Conservation (phyloP, 495 filamentous ascomycete species). For the Cryomyces antarcticus region DNA sequence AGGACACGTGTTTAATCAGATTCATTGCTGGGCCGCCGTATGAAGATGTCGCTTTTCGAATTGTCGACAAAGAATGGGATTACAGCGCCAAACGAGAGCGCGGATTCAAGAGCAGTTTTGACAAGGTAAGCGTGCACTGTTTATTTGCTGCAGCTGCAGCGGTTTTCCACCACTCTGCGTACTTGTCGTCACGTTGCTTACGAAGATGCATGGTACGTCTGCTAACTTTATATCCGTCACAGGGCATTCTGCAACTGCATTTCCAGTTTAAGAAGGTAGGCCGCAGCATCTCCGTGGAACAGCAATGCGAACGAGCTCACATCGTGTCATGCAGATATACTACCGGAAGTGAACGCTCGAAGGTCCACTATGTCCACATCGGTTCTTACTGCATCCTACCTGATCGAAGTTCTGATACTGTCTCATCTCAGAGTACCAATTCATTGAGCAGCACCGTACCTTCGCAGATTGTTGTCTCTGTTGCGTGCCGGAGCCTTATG, state of each 20-base stretch:
- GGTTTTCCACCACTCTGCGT: too few relatives aligned
- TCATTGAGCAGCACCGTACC: too few relatives aligned
- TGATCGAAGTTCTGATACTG: too few relatives aligned
- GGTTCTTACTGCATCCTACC: too few relatives aligned
- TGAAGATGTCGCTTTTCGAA: slow-evolving; percentile 90
- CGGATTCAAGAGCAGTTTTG: slow-evolving; percentile 90
- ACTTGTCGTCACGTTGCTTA: background rate
- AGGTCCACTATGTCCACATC: too few relatives aligned
- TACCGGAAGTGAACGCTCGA: slow-evolving; percentile 4
- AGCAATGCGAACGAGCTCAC: too few relatives aligned
- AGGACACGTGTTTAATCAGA: slow-evolving; percentile 90
- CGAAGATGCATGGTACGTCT: background rate
- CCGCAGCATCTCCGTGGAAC: background rate
- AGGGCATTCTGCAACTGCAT: slow-evolving; percentile 93
- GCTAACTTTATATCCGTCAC: background rate
- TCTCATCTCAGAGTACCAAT: too few relatives aligned
- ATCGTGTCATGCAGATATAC: slow-evolving; percentile 1
- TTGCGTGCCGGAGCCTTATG: too few relatives aligned
- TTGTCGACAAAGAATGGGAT: slow-evolving; percentile 98
- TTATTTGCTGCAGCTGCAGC: too few relatives aligned
- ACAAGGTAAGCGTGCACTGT: slow-evolving; percentile 47
- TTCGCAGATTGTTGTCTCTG: too few relatives aligned
- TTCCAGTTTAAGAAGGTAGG: slow-evolving; percentile 86
- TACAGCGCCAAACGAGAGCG: slow-evolving; percentile 89
- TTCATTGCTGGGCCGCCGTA: slow-evolving; percentile 94